Conservation (phyloP, 2,329 filamentous ascomycete genomes). For the Acarospora socialis region DNA sequence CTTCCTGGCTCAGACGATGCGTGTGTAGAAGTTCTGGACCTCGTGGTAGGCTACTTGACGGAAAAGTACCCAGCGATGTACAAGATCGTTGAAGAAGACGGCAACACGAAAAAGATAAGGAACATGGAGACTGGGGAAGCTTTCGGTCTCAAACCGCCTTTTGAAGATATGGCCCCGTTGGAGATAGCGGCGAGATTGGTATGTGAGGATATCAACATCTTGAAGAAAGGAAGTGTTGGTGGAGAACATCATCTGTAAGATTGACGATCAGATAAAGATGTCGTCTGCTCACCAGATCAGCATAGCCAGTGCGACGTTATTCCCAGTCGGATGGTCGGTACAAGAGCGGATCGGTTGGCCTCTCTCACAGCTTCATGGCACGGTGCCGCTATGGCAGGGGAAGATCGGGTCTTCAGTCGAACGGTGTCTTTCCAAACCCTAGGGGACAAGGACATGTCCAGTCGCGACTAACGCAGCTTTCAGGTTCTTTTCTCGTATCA, state of each 20-base stretch:
- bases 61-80: constrained; percentile 31
- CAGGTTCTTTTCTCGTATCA: constrained; percentile 34
- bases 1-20: constrained; percentile 30
- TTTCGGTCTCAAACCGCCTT: constrained; percentile 25
- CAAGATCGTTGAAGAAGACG: constrained; percentile 18
- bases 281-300: constrained; percentile 16
- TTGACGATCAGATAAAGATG: not conserved
- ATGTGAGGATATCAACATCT: constrained; percentile 38
- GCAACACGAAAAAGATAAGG: constrained; percentile 21
- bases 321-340: constrained; percentile 39
- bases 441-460: not conserved
- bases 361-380: constrained; percentile 32
- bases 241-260: constrained; percentile 34
- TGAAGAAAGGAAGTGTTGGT: constrained; percentile 30
- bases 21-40: constrained; percentile 33
- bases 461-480: too few species aligned
- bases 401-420: constrained; percentile 29
- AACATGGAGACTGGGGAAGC: constrained; percentile 33
- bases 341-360: constrained; percentile 35
- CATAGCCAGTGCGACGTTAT: constrained; percentile 37
- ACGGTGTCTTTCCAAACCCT: constrained; percentile 22
- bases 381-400: constrained; percentile 37
- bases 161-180: constrained; percentile 28
- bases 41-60: constrained; percentile 32
- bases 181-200: constrained; percentile 36